Conservation (phyloP, 176 grass and related monocot genomes). For the Cenchrus americanus region DNA sequence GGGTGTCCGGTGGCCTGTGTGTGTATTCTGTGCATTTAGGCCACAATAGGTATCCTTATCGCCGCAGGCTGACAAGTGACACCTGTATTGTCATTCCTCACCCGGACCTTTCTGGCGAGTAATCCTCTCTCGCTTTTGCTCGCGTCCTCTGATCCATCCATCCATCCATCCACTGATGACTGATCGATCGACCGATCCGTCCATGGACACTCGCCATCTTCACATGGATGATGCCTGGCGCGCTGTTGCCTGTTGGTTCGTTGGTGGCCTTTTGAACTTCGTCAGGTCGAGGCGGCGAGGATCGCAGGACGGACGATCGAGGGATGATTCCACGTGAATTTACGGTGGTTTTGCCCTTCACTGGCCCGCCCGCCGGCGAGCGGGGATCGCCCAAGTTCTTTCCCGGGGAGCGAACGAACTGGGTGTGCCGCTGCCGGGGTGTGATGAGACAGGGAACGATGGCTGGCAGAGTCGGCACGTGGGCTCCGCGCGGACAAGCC, state of each 20-base stretch:
- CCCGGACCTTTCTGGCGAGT: not conserved
- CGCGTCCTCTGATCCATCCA: not conserved
- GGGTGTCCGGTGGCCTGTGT: constrained; percentile 39
- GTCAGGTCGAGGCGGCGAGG: not conserved
- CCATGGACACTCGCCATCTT: not conserved
- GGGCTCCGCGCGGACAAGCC: not conserved
- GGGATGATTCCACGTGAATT: not conserved
- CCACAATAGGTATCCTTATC: constrained; percentile 43
- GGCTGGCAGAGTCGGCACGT: not conserved
- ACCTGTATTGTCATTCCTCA: constrained; percentile 42
- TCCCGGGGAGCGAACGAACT: not conserved
- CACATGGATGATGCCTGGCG: no score
- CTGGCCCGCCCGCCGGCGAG: not conserved
- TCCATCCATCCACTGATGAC: not conserved
- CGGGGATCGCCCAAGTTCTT: not conserved
- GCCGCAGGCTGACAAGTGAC: constrained; percentile 17
- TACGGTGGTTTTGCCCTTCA: not conserved
- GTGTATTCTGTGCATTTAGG: constrained; percentile 45
- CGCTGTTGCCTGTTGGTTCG: no score
- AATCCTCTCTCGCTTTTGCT: not conserved
- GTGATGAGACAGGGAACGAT: not conserved
- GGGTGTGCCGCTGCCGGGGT: not conserved
- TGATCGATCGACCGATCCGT: not conserved
- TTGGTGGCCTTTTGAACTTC: no score
- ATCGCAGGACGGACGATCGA: not conserved